These are phyloP conservation scores for Babesia ovis DNA, from an alignment of 169 alveolate genomes.

Conservation along the genomic window DNA sequence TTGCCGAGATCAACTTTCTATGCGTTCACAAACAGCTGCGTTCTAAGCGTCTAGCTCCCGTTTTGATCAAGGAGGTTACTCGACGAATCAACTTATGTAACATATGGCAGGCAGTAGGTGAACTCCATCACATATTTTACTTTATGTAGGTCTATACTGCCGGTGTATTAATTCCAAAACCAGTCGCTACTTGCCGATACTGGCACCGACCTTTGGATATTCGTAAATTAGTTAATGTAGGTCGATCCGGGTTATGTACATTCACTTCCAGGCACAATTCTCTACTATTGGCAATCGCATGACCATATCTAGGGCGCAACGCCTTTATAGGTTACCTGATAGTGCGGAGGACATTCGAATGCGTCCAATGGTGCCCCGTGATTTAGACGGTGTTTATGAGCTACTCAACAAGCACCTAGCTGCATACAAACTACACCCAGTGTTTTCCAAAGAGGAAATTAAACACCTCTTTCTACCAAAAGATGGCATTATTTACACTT, in stretches of 20 bases:
- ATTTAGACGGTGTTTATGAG: constrained; percentile 81
- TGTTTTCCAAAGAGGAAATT: constrained; percentile 87
- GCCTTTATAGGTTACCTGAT: constrained; percentile 83
- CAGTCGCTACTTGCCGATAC: constrained; percentile 91
- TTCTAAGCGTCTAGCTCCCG: constrained; percentile 93
- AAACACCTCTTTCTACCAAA: constrained; percentile 88
- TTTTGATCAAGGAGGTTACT: constrained; percentile 94
- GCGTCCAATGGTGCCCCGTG: constrained; percentile 88
- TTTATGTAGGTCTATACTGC: constrained; percentile 88
- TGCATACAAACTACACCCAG: constrained; percentile 82
- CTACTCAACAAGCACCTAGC: constrained; percentile 73
- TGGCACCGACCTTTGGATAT: constrained; percentile 86
- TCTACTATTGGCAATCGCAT: constrained; percentile 80
- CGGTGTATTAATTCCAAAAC: constrained; percentile 94
- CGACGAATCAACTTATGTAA: constrained; percentile 93
- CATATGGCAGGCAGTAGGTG: constrained; percentile 94
- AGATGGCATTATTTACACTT: constrained; percentile 88
- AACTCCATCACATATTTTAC: not conserved
- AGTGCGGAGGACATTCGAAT: constrained; percentile 54
- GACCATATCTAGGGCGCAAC: constrained; percentile 88
- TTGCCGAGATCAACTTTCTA: constrained; percentile 95
- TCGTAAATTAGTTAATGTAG: constrained; percentile 83
- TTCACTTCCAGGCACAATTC: constrained; percentile 74
- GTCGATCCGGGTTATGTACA: not conserved
- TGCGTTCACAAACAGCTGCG: constrained; percentile 97